These are phyloP conservation scores for Candida qinlingensis DNA, from an alignment of 805 yeast species.

Conservation along the genomic window DNA sequence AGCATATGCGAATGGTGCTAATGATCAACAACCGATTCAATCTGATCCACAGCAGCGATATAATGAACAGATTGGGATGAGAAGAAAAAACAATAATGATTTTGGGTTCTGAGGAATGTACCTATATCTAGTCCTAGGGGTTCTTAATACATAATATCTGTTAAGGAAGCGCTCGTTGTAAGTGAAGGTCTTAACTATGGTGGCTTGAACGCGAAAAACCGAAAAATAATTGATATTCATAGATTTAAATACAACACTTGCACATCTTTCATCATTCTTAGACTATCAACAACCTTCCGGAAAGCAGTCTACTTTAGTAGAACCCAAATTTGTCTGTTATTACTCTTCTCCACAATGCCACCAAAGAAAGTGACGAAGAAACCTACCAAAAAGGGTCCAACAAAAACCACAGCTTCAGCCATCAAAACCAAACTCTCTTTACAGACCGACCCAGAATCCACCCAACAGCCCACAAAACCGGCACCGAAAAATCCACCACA, in stretches of 20 bases:
- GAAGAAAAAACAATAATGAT: not conserved
- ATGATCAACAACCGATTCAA: not conserved
- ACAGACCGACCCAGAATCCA: not conserved
- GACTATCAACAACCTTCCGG: no score
- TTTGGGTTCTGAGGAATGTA: not conserved
- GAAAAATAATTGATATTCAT: no score
- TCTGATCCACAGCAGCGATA: no score
- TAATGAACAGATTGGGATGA: not conserved
- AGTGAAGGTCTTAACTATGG: no score
- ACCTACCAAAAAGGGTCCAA: not conserved
- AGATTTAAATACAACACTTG: no score
- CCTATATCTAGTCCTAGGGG: no score
- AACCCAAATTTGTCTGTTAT: no score
- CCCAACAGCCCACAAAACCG: constrained; percentile 17
- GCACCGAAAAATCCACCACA: constrained; percentile 30
- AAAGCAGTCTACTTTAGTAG: no score
- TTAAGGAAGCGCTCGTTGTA: no score
- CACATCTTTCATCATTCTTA: no score
- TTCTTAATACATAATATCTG: no score
- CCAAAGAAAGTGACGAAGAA: constrained; percentile 4
- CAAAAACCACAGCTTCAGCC: not conserved
- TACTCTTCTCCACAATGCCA: constrained; percentile 2
- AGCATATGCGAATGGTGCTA: not conserved
- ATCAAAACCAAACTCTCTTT: not conserved
- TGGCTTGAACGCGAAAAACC: no score